Conservation (phyloP, 805 yeast genomes). For the Yamadazyma takamatsuzukensis region DNA sequence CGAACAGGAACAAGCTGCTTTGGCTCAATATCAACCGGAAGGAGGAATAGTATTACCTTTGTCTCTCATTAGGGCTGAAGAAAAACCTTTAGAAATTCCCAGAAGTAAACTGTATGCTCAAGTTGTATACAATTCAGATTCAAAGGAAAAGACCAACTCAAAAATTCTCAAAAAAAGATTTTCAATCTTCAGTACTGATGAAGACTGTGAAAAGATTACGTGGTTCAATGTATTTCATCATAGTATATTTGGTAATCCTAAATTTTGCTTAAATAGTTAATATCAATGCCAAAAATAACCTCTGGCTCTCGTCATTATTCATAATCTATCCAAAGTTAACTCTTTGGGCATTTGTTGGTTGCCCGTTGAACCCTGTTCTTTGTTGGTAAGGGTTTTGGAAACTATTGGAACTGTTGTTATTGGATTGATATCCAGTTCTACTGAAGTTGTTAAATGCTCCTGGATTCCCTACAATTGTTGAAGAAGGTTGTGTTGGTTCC, state of each 20-base stretch:
- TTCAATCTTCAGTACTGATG: conserved; percentile 16
- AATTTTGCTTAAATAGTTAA: conserved; percentile 23
- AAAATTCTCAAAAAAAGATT: conserved; percentile 10
- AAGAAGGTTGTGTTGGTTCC: conserved; percentile 42
- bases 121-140: conserved; percentile 5
- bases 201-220: conserved; percentile 45
- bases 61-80: conserved; percentile 16
- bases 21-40: conserved; percentile 2
- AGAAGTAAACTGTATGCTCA: conserved; percentile 17
- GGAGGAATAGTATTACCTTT: conserved; percentile 18
- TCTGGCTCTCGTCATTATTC: background rate
- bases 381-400: conserved; percentile 15
- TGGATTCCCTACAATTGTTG: conserved; percentile 42
- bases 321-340: conserved; percentile 10
- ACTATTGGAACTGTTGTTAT: conserved; percentile 9
- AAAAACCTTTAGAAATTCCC: conserved; percentile 11
- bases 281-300: background rate
- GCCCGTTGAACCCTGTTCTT: conserved; percentile 10
- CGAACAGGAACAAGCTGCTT: conserved; percentile 1
- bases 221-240: conserved; percentile 52
- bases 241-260: conserved; percentile 47
- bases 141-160: too few relatives aligned
- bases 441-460: conserved; percentile 14
- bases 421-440: conserved; percentile 7
- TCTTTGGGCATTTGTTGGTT: conserved; percentile 6